Conservation (phyloP, 2,329 filamentous ascomycete genomes). For the Allantophomopsis cytisporea region DNA sequence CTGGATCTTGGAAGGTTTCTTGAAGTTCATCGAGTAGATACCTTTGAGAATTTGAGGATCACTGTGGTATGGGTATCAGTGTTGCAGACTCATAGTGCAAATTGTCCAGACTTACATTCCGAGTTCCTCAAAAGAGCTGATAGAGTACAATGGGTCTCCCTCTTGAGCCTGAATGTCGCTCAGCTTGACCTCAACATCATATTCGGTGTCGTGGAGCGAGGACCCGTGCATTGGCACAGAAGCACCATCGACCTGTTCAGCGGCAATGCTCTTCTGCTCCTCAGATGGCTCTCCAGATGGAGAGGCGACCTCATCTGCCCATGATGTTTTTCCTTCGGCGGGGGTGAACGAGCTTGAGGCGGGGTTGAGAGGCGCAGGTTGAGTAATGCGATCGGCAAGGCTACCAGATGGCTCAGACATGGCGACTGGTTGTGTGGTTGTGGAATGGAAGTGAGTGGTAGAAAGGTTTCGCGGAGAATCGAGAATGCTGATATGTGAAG, state of each 20-base stretch:
- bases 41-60: constrained; percentile 59
- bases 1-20: constrained; percentile 95
- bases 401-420: constrained; percentile 16
- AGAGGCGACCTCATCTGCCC: constrained; percentile 26
- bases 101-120: constrained; percentile 48
- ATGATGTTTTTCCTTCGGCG: constrained; percentile 14
- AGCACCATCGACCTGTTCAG: constrained; percentile 29
- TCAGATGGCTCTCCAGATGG: constrained; percentile 5
- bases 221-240: constrained; percentile 28
- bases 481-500: too few relatives aligned
- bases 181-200: constrained; percentile 85
- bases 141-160: constrained; percentile 77
- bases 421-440: constrained; percentile 7
- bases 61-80: constrained; percentile 20
- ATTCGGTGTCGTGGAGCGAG: constrained; percentile 55
- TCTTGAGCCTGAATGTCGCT: constrained; percentile 79
- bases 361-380: constrained; percentile 12
- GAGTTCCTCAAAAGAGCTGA: constrained; percentile 72
- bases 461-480: too few relatives aligned
- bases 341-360: constrained; percentile 1
- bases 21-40: constrained; percentile 70
- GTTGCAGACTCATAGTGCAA: background rate
- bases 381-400: constrained; percentile 32
- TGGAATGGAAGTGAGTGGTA: background rate
- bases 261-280: constrained; percentile 4